phyloP scores from a whole-genome alignment of 331 rosid species.

The Prunus yedoensis region DNA sequence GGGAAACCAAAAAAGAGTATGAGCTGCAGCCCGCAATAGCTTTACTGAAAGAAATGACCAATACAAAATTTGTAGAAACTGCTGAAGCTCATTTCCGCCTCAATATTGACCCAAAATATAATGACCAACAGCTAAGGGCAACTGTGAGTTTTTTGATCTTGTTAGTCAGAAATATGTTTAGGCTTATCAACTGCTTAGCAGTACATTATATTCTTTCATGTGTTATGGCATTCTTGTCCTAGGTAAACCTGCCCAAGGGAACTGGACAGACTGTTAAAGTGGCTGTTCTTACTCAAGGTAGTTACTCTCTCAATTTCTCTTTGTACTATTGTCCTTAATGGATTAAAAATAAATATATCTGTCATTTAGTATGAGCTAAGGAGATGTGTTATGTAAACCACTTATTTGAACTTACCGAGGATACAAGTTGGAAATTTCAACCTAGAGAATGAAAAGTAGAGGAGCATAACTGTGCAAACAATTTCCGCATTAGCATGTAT shows the following conservation, averaged over 20 bases:
- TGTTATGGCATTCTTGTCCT: slow-evolving; percentile 15
- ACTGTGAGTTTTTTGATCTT: slow-evolving; percentile 64
- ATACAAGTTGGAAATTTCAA: not conserved
- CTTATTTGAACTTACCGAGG: not conserved
- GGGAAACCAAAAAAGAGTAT: slow-evolving; percentile 80
- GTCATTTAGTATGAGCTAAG: not conserved
- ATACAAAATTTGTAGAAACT: slow-evolving; percentile 75
- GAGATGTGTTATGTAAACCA: not conserved
- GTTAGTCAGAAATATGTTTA: slow-evolving; percentile 11
- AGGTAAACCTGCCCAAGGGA: slow-evolving; percentile 97
- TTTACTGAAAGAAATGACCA: slow-evolving; percentile 68
- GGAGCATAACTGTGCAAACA: not conserved
- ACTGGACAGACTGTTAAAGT: slow-evolving; percentile 85
- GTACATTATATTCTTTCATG: not conserved
- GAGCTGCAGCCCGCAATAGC: slow-evolving; percentile 73
- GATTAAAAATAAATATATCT: not conserved
- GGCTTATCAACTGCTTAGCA: slow-evolving; percentile 5
- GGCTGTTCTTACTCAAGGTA: slow-evolving; percentile 99
- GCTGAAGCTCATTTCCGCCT: slow-evolving; percentile 99
- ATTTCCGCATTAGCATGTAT: not conserved
- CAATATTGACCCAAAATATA: slow-evolving; percentile 93
- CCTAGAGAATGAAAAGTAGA: not conserved
- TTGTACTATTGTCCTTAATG: not conserved
- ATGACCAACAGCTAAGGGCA: slow-evolving; percentile 94
- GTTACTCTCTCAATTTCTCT: slow-evolving; percentile 19